Base-by-base conservation (phyloP, 169 alveolate species). In the Babesia divergens region DNA sequence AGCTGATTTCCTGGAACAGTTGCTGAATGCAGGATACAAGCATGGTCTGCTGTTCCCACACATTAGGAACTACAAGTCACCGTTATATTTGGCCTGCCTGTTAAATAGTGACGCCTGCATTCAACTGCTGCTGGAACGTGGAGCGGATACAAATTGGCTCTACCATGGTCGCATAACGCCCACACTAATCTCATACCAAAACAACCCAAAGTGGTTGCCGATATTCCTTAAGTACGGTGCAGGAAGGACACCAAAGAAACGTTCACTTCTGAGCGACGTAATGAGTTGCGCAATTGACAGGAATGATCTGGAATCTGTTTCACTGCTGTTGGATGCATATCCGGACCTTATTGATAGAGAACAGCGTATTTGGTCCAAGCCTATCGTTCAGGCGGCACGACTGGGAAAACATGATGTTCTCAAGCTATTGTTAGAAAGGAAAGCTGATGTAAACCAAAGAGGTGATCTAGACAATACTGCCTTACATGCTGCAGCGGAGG, bases 51-150 rank as follows among this genome's bases (percentile, higher is more conserved):
- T 38, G 56, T 87, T 92, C 52, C 95, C 95, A 35, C 86, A 82
- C 42, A 83, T 91, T 22, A 67, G 87, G 67, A 79, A 83, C 34
- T 92, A 87, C 76, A 92, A 91, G 64, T 91, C 95, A 29, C 95
- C 96, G n/a, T 72, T 92, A n/a, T 91, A 88, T 68, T 69, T 92
- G 22, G 96, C 96, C 9, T 92, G 96, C 65, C 94, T 91, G 69
- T 80, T 71, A 55, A 84, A 84, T 53, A 77, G 81, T 35, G 68
- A 80, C 37, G 94, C 84, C 65, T 83, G 85, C 47, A 90, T 92
- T 24, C 83, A 84, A 32, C 56, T 91, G 65, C 53, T 90, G 22
- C 82, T 92, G 62, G 90, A 91, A 65, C 80, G 83, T 37, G 94
- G 95, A 22, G 95, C 95, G 26, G 91, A 92, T 60, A 90, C 94